Conservation (phyloP, 768 basidiomycete species). For the Mycena amicta region DNA sequence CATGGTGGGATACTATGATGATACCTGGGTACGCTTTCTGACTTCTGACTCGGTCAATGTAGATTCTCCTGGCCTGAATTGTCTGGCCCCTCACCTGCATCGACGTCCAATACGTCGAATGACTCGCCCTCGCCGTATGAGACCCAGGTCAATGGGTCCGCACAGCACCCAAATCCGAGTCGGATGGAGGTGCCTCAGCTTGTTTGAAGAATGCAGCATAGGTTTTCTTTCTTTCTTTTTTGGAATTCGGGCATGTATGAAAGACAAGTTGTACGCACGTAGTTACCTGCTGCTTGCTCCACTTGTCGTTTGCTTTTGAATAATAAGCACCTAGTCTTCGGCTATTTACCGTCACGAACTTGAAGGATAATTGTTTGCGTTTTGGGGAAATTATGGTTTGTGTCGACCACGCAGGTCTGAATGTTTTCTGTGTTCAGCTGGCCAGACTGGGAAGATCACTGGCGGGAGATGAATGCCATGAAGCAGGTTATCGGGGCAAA, state of each 20-base stretch:
- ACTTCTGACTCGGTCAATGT: slow-evolving; percentile 15
- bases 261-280: too few species aligned
- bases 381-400: too few species aligned
- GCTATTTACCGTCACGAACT: too few species aligned
- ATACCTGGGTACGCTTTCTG: slow-evolving; percentile 68
- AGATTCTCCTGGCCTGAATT: slow-evolving; percentile 37
- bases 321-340: too few species aligned
- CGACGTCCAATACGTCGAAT: slow-evolving; percentile 6
- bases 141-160: slow-evolving; percentile 1
- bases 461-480: too few species aligned
- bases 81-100: slow-evolving; percentile 26
- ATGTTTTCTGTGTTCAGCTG: too few species aligned
- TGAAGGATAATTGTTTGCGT: too few species aligned
- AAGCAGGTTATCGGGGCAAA: too few species aligned
- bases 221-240: not conserved
- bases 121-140: slow-evolving; percentile 19
- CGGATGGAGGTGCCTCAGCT: slow-evolving; percentile 28
- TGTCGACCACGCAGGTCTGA: too few species aligned
- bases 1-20: slow-evolving; percentile 81
- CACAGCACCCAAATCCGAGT: slow-evolving; percentile 15
- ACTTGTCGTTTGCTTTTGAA: not conserved
- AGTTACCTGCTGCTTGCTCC: not conserved
- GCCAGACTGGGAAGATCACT: too few species aligned
- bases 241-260: too few species aligned
- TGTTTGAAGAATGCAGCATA: slow-evolving; percentile 13